Conservation (phyloP, 441 rosid species). For the Pelargonium cotyledonis region DNA sequence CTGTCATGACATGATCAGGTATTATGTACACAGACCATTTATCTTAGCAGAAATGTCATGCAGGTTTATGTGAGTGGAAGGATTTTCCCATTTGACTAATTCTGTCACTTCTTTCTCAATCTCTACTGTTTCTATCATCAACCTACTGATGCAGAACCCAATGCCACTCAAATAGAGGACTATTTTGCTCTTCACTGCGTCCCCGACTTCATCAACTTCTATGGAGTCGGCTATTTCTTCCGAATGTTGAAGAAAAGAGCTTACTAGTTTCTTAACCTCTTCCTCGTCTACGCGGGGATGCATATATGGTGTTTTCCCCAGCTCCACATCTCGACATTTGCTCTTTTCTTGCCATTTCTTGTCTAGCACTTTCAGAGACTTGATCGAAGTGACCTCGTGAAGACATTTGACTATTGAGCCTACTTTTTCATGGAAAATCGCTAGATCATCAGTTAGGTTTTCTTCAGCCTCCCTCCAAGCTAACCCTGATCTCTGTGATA, state of each 20-base stretch:
- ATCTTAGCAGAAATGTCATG: slow-evolving; percentile 27
- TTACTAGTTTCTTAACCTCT: slow-evolving; percentile 21
- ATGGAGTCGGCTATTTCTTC: slow-evolving; percentile 24
- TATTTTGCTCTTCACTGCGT: slow-evolving; percentile 35
- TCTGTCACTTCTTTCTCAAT: slow-evolving; percentile 42
- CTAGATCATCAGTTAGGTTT: slow-evolving; percentile 28
- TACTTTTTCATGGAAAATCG: slow-evolving; percentile 33
- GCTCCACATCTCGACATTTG: slow-evolving; percentile 39
- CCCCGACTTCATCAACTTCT: slow-evolving; percentile 26
- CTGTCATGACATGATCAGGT: background rate
- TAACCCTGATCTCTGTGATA: background rate
- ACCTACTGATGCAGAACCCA: slow-evolving; percentile 50
- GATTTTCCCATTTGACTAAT: slow-evolving; percentile 43
- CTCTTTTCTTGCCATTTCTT: slow-evolving; percentile 32
- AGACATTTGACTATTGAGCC: slow-evolving; percentile 36
- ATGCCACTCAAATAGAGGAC: slow-evolving; percentile 37
- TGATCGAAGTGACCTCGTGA: slow-evolving; percentile 26
- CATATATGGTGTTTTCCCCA: slow-evolving; percentile 29
- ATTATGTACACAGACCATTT: slow-evolving; percentile 13
- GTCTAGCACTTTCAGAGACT: slow-evolving; percentile 29
- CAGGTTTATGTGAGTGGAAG: slow-evolving; percentile 25
- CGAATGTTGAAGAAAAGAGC: slow-evolving; percentile 28
- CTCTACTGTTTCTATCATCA: slow-evolving; percentile 43
- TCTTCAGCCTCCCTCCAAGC: background rate
- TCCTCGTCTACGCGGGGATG: slow-evolving; percentile 21